These are phyloP conservation scores for Harringtonia lauricola DNA, from an alignment of 2,329 filamentous ascomycete genomes.

Conservation along the genomic window DNA sequence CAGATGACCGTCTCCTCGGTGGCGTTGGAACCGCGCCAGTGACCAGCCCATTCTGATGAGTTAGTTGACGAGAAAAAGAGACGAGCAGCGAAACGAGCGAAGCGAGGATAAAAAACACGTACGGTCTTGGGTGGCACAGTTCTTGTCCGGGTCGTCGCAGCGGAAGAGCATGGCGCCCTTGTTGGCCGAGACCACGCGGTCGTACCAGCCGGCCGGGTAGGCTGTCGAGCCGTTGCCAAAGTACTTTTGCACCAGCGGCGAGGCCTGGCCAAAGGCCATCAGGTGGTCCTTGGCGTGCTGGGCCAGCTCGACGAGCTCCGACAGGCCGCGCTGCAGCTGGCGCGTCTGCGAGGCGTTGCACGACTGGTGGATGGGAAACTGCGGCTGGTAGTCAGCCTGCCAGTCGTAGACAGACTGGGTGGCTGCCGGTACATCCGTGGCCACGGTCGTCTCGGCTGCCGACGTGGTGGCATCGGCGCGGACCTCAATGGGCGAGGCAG, in stretches of 20 bases:
- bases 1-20: constrained; percentile 61
- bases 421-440: neutral
- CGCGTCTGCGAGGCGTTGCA: constrained; percentile 52
- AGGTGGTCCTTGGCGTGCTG: constrained; percentile 53
- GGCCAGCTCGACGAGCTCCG: constrained; percentile 46
- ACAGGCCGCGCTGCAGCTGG: constrained; percentile 44
- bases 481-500: too few relatives aligned
- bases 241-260: constrained; percentile 52
- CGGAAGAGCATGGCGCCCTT: constrained; percentile 49
- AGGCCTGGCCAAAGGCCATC: constrained; percentile 43
- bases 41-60: constrained; percentile 48
- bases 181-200: constrained; percentile 47
- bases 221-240: constrained; percentile 50
- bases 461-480: too few relatives aligned
- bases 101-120: neutral
- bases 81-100: neutral
- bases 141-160: constrained; percentile 57
- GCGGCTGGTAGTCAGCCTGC: constrained; percentile 11
- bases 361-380: constrained; percentile 46
- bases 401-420: constrained; percentile 8
- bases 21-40: constrained; percentile 56
- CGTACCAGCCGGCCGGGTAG: constrained; percentile 50
- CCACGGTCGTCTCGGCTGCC: neutral
- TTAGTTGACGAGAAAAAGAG: constrained; percentile 1
- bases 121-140: constrained; percentile 39